phyloP scores from a whole-genome alignment of 2,329 filamentous ascomycete genomes.

The Cyphellophora europaea region DNA sequence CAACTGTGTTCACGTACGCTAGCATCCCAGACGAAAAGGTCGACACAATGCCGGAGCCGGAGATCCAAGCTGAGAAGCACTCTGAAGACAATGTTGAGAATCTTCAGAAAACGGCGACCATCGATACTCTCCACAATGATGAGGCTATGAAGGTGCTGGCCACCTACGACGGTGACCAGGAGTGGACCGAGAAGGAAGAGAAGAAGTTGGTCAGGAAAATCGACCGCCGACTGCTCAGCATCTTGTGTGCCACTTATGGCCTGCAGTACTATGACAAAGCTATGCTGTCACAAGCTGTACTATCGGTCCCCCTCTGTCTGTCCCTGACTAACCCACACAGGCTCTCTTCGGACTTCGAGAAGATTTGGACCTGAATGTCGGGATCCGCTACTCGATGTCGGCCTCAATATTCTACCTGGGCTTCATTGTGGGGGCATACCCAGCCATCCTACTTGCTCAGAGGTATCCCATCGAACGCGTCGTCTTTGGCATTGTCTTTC shows the following conservation, averaged over 20 bases:
- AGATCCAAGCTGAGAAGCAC: no score
- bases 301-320: background rate
- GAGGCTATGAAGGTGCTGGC: conserved; percentile 33
- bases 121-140: conserved; percentile 30
- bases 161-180: conserved; percentile 31
- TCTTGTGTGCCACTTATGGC: conserved; percentile 42
- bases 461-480: conserved; percentile 56
- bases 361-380: conserved; percentile 30
- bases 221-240: conserved; percentile 38
- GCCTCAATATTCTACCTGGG: conserved; percentile 55
- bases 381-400: conserved; percentile 29
- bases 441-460: conserved; percentile 61
- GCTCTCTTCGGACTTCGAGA: conserved; percentile 33
- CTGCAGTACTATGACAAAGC: conserved; percentile 47
- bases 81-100: no score
- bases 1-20: no score
- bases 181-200: conserved; percentile 38
- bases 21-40: no score
- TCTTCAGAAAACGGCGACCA: background rate
- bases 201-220: conserved; percentile 26
- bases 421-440: conserved; percentile 64
- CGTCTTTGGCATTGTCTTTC: conserved; percentile 51
- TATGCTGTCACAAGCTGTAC: conserved; percentile 44
- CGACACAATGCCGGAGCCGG: no score
- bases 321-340: conserved; percentile 12